A percentile compares a stretch with the other conserved stretches of the same genome.
phyloP scores from a whole-genome alignment of 2,329 filamentous ascomycete species.

The Ophiostoma australiae region DNA sequence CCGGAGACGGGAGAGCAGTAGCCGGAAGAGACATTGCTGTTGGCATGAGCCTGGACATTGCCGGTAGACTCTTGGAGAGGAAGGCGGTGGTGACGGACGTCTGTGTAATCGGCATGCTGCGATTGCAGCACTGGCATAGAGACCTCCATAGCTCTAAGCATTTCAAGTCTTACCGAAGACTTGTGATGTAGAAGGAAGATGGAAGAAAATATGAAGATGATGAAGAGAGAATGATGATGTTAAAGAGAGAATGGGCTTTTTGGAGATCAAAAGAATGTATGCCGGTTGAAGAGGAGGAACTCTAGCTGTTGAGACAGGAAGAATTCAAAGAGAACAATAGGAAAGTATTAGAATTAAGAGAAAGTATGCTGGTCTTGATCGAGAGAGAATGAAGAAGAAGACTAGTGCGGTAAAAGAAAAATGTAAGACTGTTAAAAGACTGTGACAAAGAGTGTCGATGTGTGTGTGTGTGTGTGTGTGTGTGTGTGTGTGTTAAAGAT shows the following conservation, averaged over 20 bases:
- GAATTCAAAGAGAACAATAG: constrained; percentile 22
- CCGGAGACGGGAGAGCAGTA: constrained; percentile 37
- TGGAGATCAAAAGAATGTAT: constrained; percentile 5
- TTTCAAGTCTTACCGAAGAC: constrained; percentile 4
- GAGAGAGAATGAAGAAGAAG: constrained; percentile 12
- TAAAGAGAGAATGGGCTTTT: neutral
- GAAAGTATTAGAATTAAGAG: neutral
- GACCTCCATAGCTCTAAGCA: constrained; percentile 36
- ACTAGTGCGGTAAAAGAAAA: constrained; percentile 12
- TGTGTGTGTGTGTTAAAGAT: constrained; percentile 19
- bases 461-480: too few relatives aligned
- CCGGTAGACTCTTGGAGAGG: constrained; percentile 51
- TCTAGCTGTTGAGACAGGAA: neutral
- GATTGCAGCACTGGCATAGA: constrained; percentile 46
- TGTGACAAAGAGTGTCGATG: constrained; percentile 5
- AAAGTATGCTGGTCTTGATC: constrained; percentile 2
- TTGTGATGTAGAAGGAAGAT: constrained; percentile 7
- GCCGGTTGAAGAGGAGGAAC: neutral
- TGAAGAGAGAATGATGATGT: neutral
- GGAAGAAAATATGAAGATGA: constrained; percentile 12
- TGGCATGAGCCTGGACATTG: constrained; percentile 42
- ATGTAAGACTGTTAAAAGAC: constrained; percentile 9
- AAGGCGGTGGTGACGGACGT: constrained; percentile 41
- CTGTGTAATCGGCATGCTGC: constrained; percentile 45
- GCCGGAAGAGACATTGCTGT: constrained; percentile 37